Percentiles rank a stretch among this genome's conserved stretches.
These are phyloP conservation scores for Chytriomyces sp. DNA, from an alignment of 192 early-diverging fungal genomes.

Conservation along the genomic window DNA sequence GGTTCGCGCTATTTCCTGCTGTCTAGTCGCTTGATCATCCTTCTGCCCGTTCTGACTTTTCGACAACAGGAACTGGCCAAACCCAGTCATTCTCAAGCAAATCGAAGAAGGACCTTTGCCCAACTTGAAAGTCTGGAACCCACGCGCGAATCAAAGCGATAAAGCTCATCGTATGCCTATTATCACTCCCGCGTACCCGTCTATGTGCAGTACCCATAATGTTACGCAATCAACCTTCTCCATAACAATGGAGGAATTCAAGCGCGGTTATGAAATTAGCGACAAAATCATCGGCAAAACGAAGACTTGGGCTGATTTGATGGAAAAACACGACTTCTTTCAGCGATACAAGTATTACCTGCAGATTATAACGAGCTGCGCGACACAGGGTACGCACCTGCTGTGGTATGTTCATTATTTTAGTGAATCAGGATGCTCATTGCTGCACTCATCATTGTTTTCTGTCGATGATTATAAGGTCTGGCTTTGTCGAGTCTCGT, in stretches of 20 bases:
- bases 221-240: conserved; percentile 84
- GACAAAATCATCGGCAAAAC: conserved; percentile 79
- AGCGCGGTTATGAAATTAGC: conserved; percentile 75
- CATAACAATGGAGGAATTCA: conserved; percentile 86
- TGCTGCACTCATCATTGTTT: background rate
- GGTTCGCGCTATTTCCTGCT: conserved; percentile 54
- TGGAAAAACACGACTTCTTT: conserved; percentile 91
- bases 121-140: conserved; percentile 91
- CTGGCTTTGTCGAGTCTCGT: conserved; percentile 89
- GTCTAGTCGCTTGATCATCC: background rate
- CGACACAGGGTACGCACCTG: conserved; percentile 74
- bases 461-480: conserved; percentile 46
- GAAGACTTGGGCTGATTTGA: conserved; percentile 80
- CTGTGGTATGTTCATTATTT: conserved; percentile 58
- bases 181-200: conserved; percentile 98
- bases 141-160: conserved; percentile 81
- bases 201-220: conserved; percentile 98
- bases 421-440: conserved; percentile 5
- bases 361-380: conserved; percentile 82
- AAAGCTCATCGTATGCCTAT: conserved; percentile 91
- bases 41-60: background rate
- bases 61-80: conserved; percentile 77
- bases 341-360: conserved; percentile 85
- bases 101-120: conserved; percentile 87
- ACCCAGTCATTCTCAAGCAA: conserved; percentile 84